Evolutionary conservation across 371 early-diverging fungal species (phyloP).

Genomic region (Mucor piriformis): DNA sequence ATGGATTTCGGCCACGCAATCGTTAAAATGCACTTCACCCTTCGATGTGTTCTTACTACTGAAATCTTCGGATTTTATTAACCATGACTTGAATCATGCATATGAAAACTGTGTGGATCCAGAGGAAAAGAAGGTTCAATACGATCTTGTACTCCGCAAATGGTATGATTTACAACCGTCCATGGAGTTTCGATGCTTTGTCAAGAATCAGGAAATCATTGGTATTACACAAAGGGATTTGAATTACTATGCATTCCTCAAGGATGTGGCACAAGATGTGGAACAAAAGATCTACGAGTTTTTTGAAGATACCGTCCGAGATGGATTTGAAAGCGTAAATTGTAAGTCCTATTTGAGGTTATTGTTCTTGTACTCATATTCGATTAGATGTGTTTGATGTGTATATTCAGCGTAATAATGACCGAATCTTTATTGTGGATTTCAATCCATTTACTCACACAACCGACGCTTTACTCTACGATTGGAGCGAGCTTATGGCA

Average conservation of each 20-base stretch:
- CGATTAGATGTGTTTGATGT: constrained; percentile 84
- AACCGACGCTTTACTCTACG: constrained; percentile 81
- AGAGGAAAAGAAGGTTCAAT: constrained; percentile 2
- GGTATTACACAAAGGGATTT: constrained; percentile 79
- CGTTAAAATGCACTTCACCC: constrained; percentile 74
- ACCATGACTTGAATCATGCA: constrained; percentile 83
- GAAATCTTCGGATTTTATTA: constrained; percentile 89
- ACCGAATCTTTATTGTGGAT: constrained; percentile 78
- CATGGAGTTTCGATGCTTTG: constrained; percentile 94
- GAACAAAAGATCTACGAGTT: constrained; percentile 63
- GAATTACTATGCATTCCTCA: constrained; percentile 78
- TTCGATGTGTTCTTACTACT: constrained; percentile 85
- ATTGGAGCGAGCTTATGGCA: constrained; percentile 75
- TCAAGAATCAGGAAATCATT: constrained; percentile 61
- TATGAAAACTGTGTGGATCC: constrained; percentile 61
- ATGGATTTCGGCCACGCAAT: constrained; percentile 84
- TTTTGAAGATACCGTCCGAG: constrained; percentile 63
- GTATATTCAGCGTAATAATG: constrained; percentile 66
- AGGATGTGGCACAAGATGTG: constrained; percentile 58
- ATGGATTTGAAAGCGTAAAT: constrained; percentile 56
- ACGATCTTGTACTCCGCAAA: constrained; percentile 76
- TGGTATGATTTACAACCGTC: constrained; percentile 87
- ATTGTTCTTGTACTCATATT: not conserved
- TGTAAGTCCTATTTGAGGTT: constrained; percentile 37
- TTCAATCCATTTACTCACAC: constrained; percentile 82